Conservation (phyloP, 805 yeast genomes). For the Starmerella sirachaensis region DNA sequence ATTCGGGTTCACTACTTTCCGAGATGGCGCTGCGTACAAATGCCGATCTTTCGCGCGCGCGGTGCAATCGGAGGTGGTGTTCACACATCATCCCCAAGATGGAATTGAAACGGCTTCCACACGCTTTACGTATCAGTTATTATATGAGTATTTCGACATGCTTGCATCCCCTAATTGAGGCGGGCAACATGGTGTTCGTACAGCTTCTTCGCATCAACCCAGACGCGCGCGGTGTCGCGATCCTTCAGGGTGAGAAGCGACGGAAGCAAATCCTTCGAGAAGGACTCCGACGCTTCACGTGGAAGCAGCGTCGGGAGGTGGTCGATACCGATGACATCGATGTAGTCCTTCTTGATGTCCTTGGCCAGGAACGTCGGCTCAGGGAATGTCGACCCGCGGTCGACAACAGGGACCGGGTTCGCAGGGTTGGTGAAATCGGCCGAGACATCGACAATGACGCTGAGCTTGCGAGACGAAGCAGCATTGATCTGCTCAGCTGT, state of each 20-base stretch:
- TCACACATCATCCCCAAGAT: too few species aligned
- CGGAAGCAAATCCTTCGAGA: constrained; percentile 78
- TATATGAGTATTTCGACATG: neutral
- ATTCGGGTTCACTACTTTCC: too few species aligned
- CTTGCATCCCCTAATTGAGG: constrained; percentile 26
- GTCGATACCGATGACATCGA: constrained; percentile 89
- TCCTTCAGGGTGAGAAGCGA: constrained; percentile 73
- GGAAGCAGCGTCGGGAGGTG: constrained; percentile 93
- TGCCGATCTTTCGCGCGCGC: too few species aligned
- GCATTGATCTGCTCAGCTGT: constrained; percentile 54
- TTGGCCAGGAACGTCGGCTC: constrained; percentile 77
- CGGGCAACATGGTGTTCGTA: constrained; percentile 78
- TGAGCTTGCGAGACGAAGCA: constrained; percentile 52
- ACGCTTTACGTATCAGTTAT: too few species aligned
- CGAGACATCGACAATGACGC: constrained; percentile 92
- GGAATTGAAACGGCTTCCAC: too few species aligned
- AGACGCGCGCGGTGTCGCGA: constrained; percentile 73
- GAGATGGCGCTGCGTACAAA: too few species aligned
- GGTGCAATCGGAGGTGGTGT: too few species aligned
- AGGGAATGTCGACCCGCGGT: constrained; percentile 76
- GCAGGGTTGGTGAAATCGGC: constrained; percentile 98
- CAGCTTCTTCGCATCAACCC: constrained; percentile 78
- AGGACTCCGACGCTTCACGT: constrained; percentile 92
- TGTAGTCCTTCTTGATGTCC: constrained; percentile 70
- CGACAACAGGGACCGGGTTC: constrained; percentile 93